A percentile compares a stretch with the other conserved stretches of the same genome.
phyloP scores from a whole-genome alignment of 176 grass and related monocot species.

The Avena sativa region DNA sequence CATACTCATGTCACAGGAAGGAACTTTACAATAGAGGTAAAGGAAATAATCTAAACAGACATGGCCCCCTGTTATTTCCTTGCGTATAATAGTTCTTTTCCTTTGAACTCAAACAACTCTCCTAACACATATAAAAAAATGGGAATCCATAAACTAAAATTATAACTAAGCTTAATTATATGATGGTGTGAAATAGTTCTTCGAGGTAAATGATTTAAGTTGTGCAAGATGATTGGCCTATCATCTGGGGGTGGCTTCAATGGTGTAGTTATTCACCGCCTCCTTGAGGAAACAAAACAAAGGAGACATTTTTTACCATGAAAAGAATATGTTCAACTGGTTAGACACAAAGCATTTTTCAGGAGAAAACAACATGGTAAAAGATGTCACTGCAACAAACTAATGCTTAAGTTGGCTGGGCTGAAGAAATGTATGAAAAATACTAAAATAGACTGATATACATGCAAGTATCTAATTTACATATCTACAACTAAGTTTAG shows the following conservation, averaged over 20 bases:
- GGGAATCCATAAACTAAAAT: background rate
- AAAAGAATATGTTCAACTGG: too few species aligned
- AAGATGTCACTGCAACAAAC: background rate
- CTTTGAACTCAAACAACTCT: background rate
- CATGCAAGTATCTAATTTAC: background rate
- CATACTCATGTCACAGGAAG: background rate
- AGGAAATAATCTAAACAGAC: too few species aligned
- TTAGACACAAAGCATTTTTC: background rate
- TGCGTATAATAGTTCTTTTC: background rate
- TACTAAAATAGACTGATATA: background rate
- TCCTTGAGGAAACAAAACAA: background rate
- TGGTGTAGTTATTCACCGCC: background rate
- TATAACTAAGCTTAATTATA: background rate
- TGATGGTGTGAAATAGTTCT: background rate
- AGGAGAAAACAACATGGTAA: background rate
- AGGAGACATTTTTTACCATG: too few species aligned
- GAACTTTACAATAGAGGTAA: background rate
- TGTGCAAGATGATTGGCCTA: background rate
- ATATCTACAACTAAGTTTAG: background rate
- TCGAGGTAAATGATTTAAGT: background rate
- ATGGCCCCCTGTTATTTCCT: too few species aligned
- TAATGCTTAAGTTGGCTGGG: background rate
- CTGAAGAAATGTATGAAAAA: background rate
- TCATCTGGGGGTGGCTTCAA: background rate
- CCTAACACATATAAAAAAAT: background rate